These are phyloP conservation scores for Coemansia umbellata DNA, from an alignment of 192 early-diverging fungal genomes.

Conservation along the genomic window DNA sequence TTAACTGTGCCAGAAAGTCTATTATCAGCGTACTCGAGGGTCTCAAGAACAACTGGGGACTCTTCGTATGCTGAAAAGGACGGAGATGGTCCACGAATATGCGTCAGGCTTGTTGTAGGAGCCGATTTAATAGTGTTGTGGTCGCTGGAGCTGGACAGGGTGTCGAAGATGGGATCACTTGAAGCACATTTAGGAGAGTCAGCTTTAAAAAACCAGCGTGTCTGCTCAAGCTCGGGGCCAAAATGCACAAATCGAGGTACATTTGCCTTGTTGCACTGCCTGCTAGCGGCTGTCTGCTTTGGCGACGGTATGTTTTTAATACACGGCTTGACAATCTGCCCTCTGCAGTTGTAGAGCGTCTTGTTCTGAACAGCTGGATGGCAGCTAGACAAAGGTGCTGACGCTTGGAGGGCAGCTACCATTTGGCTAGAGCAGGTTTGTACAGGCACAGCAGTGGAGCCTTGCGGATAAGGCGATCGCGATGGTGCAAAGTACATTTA, in stretches of 20 bases:
- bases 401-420: slow-evolving; percentile 18
- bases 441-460: slow-evolving; percentile 8
- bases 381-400: too few relatives aligned
- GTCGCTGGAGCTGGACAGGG: not conserved
- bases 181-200: slow-evolving; percentile 56
- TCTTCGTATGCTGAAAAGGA: slow-evolving; percentile 35
- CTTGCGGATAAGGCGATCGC: not conserved
- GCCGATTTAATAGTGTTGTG: too few relatives aligned
- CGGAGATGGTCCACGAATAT: slow-evolving; percentile 34
- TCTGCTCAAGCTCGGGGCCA: slow-evolving; percentile 56
- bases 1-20: slow-evolving; percentile 63
- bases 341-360: not conserved
- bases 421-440: slow-evolving; percentile 6
- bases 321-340: slow-evolving; percentile 19
- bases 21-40: slow-evolving; percentile 39
- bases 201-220: slow-evolving; percentile 60
- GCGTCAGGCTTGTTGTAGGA: slow-evolving; percentile 1
- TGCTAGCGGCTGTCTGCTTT: not conserved
- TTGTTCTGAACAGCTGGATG: not conserved
- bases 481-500: slow-evolving; percentile 28
- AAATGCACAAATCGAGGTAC: slow-evolving; percentile 61
- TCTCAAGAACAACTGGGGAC: slow-evolving; percentile 58
- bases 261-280: not conserved
- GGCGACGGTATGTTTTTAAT: slow-evolving; percentile 6
- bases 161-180: slow-evolving; percentile 8